These are phyloP conservation scores for Celoporthe dispersa DNA, from an alignment of 2,329 filamentous ascomycete species.

Conservation along the genomic window DNA sequence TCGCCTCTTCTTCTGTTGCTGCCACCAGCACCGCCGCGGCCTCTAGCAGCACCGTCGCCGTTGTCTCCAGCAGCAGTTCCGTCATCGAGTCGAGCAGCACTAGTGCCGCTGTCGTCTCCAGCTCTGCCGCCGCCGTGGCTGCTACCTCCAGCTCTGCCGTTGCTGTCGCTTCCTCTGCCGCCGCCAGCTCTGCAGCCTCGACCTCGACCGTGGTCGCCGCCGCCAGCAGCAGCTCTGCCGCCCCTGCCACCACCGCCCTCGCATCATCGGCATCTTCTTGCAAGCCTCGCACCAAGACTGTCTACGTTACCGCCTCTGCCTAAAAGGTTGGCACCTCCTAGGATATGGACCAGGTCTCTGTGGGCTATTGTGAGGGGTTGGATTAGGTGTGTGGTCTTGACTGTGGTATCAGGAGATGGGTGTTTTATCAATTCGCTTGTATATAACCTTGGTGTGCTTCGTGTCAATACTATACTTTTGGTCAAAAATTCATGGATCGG, in stretches of 20 bases:
- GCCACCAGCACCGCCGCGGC: slow-evolving; percentile 7
- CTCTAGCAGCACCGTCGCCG: slow-evolving; percentile 5
- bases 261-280: slow-evolving; percentile 12
- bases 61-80: not conserved
- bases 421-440: slow-evolving; percentile 15
- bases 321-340: not conserved
- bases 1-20: slow-evolving; percentile 15
- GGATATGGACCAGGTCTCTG: not conserved
- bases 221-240: slow-evolving; percentile 20
- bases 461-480: slow-evolving; percentile 25
- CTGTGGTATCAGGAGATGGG: not conserved
- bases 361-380: not conserved
- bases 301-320: slow-evolving; percentile 26
- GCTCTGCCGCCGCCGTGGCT: slow-evolving; percentile 1
- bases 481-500: not conserved
- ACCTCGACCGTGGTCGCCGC: slow-evolving; percentile 13
- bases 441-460: slow-evolving; percentile 24
- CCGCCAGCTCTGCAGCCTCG: slow-evolving; percentile 14
- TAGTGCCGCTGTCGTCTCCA: not conserved
- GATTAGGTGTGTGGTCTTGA: not conserved
- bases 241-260: slow-evolving; percentile 22
- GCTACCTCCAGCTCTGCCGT: slow-evolving; percentile 2
- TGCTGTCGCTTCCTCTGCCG: slow-evolving; percentile 10
- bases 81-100: slow-evolving; percentile 23
- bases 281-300: slow-evolving; percentile 28